Evolutionary conservation across 2,329 filamentous ascomycete genomes (phyloP).

Genomic region (Grosmannia clavigera): DNA sequence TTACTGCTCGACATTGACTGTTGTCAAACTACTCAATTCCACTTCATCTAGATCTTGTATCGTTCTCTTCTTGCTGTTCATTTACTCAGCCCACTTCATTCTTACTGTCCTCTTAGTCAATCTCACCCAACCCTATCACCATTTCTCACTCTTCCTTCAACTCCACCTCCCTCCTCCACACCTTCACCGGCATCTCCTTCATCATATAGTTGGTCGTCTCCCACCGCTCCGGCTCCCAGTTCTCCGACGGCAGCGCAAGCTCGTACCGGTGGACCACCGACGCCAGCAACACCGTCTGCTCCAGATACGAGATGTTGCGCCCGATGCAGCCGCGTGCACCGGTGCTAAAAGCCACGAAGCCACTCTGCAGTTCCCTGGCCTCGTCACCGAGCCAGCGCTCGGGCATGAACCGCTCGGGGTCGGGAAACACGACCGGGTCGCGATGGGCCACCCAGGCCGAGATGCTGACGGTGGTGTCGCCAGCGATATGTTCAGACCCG

Average conservation of each 20-base stretch:
- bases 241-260: neutral
- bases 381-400: slow-evolving; percentile 27
- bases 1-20: no score
- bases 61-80: no score
- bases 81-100: no score
- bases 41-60: no score
- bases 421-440: slow-evolving; percentile 19
- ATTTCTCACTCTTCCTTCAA: no score
- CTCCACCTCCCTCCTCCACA: neutral
- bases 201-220: neutral
- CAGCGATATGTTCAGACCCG: slow-evolving; percentile 16
- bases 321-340: slow-evolving; percentile 28
- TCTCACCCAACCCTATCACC: no score
- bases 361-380: slow-evolving; percentile 19
- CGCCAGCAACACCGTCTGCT: slow-evolving; percentile 15
- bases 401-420: slow-evolving; percentile 23
- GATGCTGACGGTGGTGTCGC: slow-evolving; percentile 21
- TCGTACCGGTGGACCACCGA: slow-evolving; percentile 1
- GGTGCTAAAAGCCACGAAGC: slow-evolving; percentile 5
- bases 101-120: no score
- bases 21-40: no score
- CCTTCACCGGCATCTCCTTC: neutral
- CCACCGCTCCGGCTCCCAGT: neutral
- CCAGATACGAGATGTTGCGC: slow-evolving; percentile 29
- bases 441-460: slow-evolving; percentile 24